Base-by-base conservation (phyloP, 768 basidiomycete genomes). In the Boletus subparvulus region DNA sequence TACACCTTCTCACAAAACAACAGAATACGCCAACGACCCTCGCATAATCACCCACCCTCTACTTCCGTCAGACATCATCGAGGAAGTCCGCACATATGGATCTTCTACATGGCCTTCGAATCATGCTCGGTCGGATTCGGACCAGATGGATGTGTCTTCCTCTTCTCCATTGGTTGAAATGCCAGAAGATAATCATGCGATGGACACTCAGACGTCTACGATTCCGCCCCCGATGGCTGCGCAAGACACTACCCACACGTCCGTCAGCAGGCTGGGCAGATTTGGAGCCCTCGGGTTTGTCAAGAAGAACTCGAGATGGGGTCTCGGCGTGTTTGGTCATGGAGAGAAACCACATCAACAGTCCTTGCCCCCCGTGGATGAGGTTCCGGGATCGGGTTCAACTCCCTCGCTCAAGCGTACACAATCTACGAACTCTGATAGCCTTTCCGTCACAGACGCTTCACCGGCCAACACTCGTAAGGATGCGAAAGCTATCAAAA, bases 401-500 rank as follows among this genome's bases (percentile, higher is more conserved):
- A 82, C 80, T 6, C 80, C 86, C 28, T 85, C 86, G 4, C 82
- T 90, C 69, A 92, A 92, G 71, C 87, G 91, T 54, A 80, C 88
- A 24, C 85, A 90, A 61, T 89, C 91, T 17, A 83, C 85, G 24
- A 88, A 90, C 65, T 86, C 86, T 30, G 88, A 88, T 70, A 83
- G 83, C 71, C 81, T 75, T 45, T 89, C 88, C 9, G 65, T 86
- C 48, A 81, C 24, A 78, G 84, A 50, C 80, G 81, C 30, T 64
- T 74, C 58, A 74, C 75, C 35, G 66, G 74, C 28, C 65, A 75
- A 48, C 69, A 21, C 73, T 40, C 75, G 77, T 51, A 77, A 75
- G 52, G 89, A 92, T 66, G 75, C 81, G 60, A 91, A 92, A 79
- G 84, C 85, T 71, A 74, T 79, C 60, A 91, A 90, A 78, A 91